Evolutionary conservation across 208 protist genomes (phyloP).

Genomic region (Paratrypanosoma confusum): DNA sequence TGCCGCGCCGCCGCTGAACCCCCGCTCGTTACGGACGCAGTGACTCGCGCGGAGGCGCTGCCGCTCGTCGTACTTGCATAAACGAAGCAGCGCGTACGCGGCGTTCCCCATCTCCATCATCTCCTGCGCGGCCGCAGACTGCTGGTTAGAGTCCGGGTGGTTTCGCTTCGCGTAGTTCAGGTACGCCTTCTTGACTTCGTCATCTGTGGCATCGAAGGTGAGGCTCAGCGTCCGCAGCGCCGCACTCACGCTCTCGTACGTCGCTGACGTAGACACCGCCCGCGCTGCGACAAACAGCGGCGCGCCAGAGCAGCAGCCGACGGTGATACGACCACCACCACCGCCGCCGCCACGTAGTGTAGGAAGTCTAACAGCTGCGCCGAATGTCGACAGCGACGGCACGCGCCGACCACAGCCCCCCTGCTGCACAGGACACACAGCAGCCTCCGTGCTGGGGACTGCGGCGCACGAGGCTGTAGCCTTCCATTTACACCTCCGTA

Average conservation of each 20-base stretch:
- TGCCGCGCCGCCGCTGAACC: constrained; percentile 21
- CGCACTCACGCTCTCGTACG: constrained; percentile 21
- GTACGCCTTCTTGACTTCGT: constrained; percentile 46
- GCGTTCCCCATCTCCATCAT: constrained; percentile 21
- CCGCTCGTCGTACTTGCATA: constrained; percentile 16
- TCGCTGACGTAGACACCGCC: no score
- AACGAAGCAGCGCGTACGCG: constrained; percentile 51
- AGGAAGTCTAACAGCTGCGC: no score
- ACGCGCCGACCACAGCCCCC: no score
- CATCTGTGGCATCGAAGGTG: constrained; percentile 27
- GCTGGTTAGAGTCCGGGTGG: constrained; percentile 36
- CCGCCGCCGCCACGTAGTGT: no score
- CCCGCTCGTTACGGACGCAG: not conserved
- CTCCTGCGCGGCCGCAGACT: constrained; percentile 2
- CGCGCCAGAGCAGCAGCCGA: no score
- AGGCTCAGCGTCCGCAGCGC: constrained; percentile 34
- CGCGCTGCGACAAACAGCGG: no score
- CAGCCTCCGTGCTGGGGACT: no score
- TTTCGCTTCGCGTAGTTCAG: constrained; percentile 31
- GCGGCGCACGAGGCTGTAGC: no score
- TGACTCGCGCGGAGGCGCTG: constrained; percentile 11
- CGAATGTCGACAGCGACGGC: no score
- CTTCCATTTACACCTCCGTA: no score
- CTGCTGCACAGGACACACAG: no score
- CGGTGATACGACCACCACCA: no score